Base-by-base conservation (phyloP, 352 stramenopile species). In the Globisporangium takayamanum region DNA sequence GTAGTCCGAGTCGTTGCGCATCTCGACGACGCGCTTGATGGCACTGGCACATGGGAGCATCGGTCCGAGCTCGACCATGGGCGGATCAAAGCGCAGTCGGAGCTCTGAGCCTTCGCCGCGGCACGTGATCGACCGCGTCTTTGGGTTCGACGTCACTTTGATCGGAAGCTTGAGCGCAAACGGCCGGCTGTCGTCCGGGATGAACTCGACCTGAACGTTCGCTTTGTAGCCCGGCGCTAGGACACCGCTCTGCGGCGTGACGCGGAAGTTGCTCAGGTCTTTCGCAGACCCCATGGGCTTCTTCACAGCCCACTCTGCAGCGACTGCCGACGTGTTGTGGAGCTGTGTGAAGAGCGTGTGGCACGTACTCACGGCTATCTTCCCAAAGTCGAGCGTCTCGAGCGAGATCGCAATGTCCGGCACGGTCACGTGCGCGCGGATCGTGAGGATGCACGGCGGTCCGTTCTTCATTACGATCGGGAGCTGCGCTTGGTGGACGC, bases 131-230 rank as follows among this genome's bases (percentile, higher is more conserved):
- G 78, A 86, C 3, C 80, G 81, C 5, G 78, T 81, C 59, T 92
- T 95, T 1, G 87, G 66, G 30, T 95, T 96, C 3, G 76, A 68
- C 3, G 71, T 70, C 44, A 97, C 80, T 68, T 96, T 95, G 53
- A 98, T 80, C 22, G 88, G 87, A 4, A 98, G 60, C 48, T 96
- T 95, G 42, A 96, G 57, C 28, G 76, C 57, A 57, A 89, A 96
- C 6, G 82, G 71, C 10, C 87, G 84, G 1, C 73, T 81, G 30
- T 95, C 83, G 25, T 90, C 68, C 0, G 92, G 92, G 10, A 96
- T 55, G 65, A 97, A 98, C 55, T 97, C 87, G 20, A 98, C 77
- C 47, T 87, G 70, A 12, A 98, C 67, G 55, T 97, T 98, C 14
- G 70, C 72, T 61, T 87, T 88, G 28, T 81, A 76, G 5, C 82